These are phyloP conservation scores for Rhododendron mucronatum DNA, from an alignment of 148 eudicot genomes.

Conservation along the genomic window DNA sequence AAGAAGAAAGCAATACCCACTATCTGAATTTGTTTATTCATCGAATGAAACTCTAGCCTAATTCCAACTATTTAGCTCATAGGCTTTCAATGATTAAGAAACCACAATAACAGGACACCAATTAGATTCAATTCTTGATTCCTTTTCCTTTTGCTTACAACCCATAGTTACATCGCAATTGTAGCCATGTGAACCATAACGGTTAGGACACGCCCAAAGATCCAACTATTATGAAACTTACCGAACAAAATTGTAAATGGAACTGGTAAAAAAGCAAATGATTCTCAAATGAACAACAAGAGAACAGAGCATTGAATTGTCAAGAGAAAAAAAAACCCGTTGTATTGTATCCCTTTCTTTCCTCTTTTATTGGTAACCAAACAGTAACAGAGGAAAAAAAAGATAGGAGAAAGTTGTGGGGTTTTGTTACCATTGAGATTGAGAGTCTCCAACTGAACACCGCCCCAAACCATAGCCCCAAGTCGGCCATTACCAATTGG, in stretches of 20 bases:
- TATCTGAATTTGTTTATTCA: neutral
- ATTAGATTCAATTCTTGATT: neutral
- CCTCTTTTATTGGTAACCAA: neutral
- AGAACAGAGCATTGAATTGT: neutral
- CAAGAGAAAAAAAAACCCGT: neutral
- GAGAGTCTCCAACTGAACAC: constrained; percentile 46
- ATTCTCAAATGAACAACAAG: neutral
- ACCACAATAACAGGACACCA: neutral
- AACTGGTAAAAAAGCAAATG: neutral
- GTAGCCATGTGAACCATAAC: neutral
- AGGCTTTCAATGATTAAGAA: neutral
- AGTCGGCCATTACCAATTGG: constrained; percentile 85
- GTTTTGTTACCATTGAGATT: constrained; percentile 62
- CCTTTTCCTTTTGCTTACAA: neutral
- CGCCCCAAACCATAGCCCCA: constrained; percentile 87
- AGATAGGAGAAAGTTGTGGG: neutral
- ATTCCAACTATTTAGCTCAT: neutral
- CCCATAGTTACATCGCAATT: neutral
- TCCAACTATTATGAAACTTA: neutral
- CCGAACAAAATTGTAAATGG: neutral
- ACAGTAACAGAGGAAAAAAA: neutral
- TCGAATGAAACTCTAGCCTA: neutral
- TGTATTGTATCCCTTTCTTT: neutral
- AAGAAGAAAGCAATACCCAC: neutral
- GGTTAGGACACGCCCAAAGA: neutral